Percentiles rank a stretch among this genome's conserved stretches.
phyloP scores from a whole-genome alignment of 306 rosid genomes.

The Quercus variabilis region DNA sequence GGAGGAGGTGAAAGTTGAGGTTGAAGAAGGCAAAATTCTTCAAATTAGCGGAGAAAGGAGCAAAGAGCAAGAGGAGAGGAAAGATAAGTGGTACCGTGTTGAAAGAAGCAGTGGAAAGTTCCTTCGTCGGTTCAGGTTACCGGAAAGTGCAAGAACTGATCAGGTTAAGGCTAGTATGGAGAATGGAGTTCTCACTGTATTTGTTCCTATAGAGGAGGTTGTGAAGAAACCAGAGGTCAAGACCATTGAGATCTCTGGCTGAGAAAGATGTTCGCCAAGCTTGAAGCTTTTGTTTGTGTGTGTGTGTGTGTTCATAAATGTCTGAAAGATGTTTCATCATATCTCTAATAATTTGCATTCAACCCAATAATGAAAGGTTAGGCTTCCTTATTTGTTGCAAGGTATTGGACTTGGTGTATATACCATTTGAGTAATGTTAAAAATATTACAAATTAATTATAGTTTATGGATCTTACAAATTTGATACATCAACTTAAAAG shows the following conservation, averaged over 20 bases:
- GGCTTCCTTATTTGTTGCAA: too few relatives aligned
- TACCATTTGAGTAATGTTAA: too few relatives aligned
- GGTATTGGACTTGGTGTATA: too few relatives aligned
- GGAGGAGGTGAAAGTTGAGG: slow-evolving; percentile 21
- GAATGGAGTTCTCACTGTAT: slow-evolving; percentile 11
- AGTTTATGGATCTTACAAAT: too few relatives aligned
- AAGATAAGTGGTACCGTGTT: slow-evolving; percentile 3
- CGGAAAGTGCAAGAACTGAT: not conserved
- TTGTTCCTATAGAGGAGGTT: not conserved
- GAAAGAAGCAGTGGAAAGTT: slow-evolving; percentile 16
- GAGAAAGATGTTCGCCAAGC: too few relatives aligned
- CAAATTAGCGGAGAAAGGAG: slow-evolving; percentile 10
- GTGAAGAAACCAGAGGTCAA: slow-evolving; percentile 10
- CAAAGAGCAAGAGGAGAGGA: slow-evolving; percentile 18
- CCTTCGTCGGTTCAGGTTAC: slow-evolving; percentile 10
- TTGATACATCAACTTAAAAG: too few relatives aligned
- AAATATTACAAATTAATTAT: too few relatives aligned
- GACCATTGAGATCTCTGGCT: not conserved
- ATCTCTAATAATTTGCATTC: too few relatives aligned
- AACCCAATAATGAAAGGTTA: too few relatives aligned
- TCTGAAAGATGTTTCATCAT: too few relatives aligned
- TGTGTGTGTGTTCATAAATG: too few relatives aligned
- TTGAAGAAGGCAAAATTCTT: slow-evolving; percentile 13
- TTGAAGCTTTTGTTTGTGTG: too few relatives aligned
- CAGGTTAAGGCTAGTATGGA: slow-evolving; percentile 13